phyloP scores from a whole-genome alignment of 495 filamentous ascomycete genomes.

The Hyaloscypha bicolor region DNA sequence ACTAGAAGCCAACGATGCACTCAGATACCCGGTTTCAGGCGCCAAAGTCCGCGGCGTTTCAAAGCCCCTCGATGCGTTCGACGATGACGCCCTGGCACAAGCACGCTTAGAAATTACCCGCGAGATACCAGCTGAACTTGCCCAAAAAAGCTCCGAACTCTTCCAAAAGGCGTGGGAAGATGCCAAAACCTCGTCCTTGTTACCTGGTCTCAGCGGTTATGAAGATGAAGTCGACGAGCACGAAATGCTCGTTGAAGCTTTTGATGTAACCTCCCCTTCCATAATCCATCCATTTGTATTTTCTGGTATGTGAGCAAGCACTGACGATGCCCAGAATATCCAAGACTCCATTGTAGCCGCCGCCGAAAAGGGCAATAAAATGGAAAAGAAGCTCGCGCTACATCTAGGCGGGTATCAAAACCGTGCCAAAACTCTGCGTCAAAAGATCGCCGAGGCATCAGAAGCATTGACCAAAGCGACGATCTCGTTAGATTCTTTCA shows the following conservation, averaged over 20 bases:
- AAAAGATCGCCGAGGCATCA: slow-evolving; percentile 79
- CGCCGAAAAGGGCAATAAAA: slow-evolving; percentile 78
- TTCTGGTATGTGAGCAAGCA: slow-evolving; percentile 21
- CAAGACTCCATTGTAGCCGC: slow-evolving; percentile 69
- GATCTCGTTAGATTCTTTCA: slow-evolving; percentile 73
- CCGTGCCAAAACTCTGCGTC: slow-evolving; percentile 76
- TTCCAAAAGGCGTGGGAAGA: slow-evolving; percentile 71
- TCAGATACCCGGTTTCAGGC: slow-evolving; percentile 69
- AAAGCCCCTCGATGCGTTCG: slow-evolving; percentile 62
- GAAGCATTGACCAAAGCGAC: slow-evolving; percentile 74
- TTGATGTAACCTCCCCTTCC: slow-evolving; percentile 56
- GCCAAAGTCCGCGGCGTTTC: slow-evolving; percentile 63
- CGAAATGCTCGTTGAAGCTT: slow-evolving; percentile 61
- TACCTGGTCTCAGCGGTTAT: slow-evolving; percentile 80
- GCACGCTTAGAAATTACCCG: slow-evolving; percentile 76
- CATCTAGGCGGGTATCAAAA: slow-evolving; percentile 90
- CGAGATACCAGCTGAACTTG: slow-evolving; percentile 63
- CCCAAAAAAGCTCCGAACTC: slow-evolving; percentile 53
- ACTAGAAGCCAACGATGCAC: slow-evolving; percentile 79
- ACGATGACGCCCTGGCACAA: slow-evolving; percentile 69
- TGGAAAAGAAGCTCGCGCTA: slow-evolving; percentile 90
- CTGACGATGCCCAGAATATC: slow-evolving; percentile 58
- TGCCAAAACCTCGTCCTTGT: slow-evolving; percentile 55
- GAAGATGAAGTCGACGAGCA: slow-evolving; percentile 69
- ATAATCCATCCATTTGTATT: background rate